Percentiles rank a stretch among this genome's conserved stretches.
Evolutionary conservation across 2,329 filamentous ascomycete genomes (phyloP).

Genomic region (Alternaria arbusti): DNA sequence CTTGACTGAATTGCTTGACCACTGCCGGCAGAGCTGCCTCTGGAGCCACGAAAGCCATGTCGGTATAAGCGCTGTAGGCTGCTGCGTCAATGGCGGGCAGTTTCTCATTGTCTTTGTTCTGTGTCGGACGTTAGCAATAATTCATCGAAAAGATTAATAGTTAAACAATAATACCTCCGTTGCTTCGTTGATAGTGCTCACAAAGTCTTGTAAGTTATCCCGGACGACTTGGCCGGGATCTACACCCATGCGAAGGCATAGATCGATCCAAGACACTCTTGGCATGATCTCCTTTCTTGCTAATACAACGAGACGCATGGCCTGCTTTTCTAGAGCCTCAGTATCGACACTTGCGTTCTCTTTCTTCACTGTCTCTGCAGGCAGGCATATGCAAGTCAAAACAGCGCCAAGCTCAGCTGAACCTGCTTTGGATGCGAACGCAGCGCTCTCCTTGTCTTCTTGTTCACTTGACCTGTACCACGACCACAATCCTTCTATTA

Average conservation of each 20-base stretch:
- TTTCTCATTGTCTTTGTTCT: conserved; percentile 30
- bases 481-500: conserved; percentile 78
- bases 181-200: conserved; percentile 68
- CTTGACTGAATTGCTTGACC: conserved; percentile 73
- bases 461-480: conserved; percentile 73
- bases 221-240: conserved; percentile 82
- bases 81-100: conserved; percentile 64
- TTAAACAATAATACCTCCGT: conserved; percentile 59
- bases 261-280: conserved; percentile 83
- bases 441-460: conserved; percentile 79
- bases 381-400: conserved; percentile 68
- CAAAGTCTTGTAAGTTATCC: conserved; percentile 67
- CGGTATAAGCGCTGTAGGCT: conserved; percentile 83
- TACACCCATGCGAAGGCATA: conserved; percentile 77
- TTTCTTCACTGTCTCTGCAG: conserved; percentile 58
- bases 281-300: conserved; percentile 80
- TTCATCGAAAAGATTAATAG: conserved; percentile 13
- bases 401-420: conserved; percentile 67
- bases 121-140: conserved; percentile 1
- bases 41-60: conserved; percentile 91
- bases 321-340: conserved; percentile 68
- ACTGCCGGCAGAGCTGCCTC: conserved; percentile 78
- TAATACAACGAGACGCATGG: conserved; percentile 78
- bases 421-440: conserved; percentile 69
- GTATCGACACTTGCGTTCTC: conserved; percentile 54